phyloP scores from a whole-genome alignment of 2,329 filamentous ascomycete species.

The Venturia aucupariae region DNA sequence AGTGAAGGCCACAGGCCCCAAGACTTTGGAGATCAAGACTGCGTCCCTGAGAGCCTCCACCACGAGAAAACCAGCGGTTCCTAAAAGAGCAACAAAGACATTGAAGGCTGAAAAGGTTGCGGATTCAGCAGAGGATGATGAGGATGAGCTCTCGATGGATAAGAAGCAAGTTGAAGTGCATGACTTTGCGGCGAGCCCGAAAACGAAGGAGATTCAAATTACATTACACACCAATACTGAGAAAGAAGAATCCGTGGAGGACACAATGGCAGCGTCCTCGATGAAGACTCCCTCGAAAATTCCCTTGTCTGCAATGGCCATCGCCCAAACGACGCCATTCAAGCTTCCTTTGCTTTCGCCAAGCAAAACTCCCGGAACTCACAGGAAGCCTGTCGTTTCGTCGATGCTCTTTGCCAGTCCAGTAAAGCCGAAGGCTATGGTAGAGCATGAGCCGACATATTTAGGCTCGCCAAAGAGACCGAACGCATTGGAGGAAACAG shows the following conservation, averaged over 20 bases:
- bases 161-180: background rate
- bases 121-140: background rate
- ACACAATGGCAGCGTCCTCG: background rate
- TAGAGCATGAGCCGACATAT: background rate
- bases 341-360: constrained; percentile 2
- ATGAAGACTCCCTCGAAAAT: constrained; percentile 4
- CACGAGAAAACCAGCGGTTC: background rate
- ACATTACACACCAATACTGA: background rate
- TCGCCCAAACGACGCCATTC: background rate
- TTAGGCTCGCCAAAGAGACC: constrained; percentile 9
- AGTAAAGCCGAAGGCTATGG: background rate
- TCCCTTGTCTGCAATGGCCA: background rate
- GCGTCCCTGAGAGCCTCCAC: background rate
- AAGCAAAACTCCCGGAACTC: background rate
- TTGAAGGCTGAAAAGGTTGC: background rate
- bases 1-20: background rate
- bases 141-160: background rate
- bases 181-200: background rate
- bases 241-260: background rate
- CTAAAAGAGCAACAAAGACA: background rate
- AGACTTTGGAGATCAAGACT: background rate
- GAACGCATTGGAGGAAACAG: background rate
- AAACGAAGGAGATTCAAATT: background rate
- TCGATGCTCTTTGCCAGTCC: background rate
- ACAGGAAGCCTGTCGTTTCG: constrained; percentile 4